Evolutionary conservation across 495 filamentous ascomycete genomes (phyloP).

Genomic region (Amniculicola lignicola): DNA sequence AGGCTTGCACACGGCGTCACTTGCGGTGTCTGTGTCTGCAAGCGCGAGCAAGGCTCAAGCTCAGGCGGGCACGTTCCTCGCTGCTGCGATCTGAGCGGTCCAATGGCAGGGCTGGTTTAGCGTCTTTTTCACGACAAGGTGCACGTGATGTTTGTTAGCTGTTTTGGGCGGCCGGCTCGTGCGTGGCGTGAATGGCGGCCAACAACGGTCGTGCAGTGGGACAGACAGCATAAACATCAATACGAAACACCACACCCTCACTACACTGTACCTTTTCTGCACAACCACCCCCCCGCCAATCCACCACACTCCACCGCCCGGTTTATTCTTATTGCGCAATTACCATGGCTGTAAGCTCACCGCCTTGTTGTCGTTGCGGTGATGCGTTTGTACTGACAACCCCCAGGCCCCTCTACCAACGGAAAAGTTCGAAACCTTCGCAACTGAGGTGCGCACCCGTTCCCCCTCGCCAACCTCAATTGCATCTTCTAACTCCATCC

Average conservation of each 20-base stretch:
- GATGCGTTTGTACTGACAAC: neutral
- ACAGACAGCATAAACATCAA: no score
- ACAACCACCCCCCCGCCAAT: no score
- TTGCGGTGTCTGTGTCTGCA: no score
- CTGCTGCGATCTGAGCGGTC: constrained; percentile 17
- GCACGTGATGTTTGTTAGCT: neutral
- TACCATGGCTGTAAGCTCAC: neutral
- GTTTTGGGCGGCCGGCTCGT: neutral
- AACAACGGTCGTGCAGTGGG: no score
- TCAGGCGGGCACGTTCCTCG: constrained; percentile 2
- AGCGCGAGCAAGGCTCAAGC: neutral
- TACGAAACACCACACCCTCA: no score
- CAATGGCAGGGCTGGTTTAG: neutral
- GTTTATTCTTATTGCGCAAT: neutral
- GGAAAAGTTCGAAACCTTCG: constrained; percentile 76
- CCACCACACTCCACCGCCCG: no score
- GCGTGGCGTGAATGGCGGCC: no score
- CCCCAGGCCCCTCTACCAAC: constrained; percentile 50
- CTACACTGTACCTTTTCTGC: no score
- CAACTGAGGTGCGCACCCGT: constrained; percentile 63
- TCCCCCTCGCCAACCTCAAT: neutral
- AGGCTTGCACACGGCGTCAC: no score
- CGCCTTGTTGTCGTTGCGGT: neutral
- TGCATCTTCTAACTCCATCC: constrained; percentile 15
- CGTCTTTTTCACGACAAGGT: no score